Base-by-base conservation (phyloP, 495 filamentous ascomycete genomes). In the Neurospora tetraspora region DNA sequence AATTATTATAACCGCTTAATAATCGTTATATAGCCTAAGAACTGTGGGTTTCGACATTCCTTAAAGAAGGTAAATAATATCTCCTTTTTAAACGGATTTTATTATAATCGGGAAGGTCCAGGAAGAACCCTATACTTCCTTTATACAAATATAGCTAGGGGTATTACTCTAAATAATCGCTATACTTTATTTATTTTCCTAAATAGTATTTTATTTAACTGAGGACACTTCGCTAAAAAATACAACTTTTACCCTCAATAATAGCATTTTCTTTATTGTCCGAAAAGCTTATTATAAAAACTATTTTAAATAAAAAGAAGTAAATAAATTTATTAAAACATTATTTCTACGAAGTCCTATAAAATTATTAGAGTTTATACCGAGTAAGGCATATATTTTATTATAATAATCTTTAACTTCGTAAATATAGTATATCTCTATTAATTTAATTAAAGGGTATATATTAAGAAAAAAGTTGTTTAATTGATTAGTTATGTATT, bases 361-460 rank as follows among this genome's bases (percentile, higher is more conserved):
- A 27, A 27, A 27, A 27, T 27, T 27, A 27, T 27, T 27, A 27
- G 27, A 27, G 27, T 27, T 39, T 39, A 39, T 16, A 37, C 80
- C 79, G 39, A 80, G 77, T 39, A 83, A 76, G 59, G 80, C 79
- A 77, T 79, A 83, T n/a, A 83, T 71, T 71, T 80, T 83, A 71
- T 83, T 80, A 39, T 74, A 77, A 69, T 7, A 69, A 18, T 74
- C 65, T 47, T 78, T 80, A 71, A 80, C 80, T 70, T 80, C 34
- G 34, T 74, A 76, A 39, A 71, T 73, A 72, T 80, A 76, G 72
- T 81, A 81, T 76, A 82, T 80, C 71, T 80, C 78, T 39, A 82
- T 71, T 43, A 83, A 73, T 71, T 81, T 73, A 37, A 76, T 71
- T 59, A 83, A 73, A 70, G 78, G 71, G 16, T 69, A 71, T 36